Evolutionary conservation across 176 grass and related monocot species (phyloP).

Genomic region (Pontederia crassipes): DNA sequence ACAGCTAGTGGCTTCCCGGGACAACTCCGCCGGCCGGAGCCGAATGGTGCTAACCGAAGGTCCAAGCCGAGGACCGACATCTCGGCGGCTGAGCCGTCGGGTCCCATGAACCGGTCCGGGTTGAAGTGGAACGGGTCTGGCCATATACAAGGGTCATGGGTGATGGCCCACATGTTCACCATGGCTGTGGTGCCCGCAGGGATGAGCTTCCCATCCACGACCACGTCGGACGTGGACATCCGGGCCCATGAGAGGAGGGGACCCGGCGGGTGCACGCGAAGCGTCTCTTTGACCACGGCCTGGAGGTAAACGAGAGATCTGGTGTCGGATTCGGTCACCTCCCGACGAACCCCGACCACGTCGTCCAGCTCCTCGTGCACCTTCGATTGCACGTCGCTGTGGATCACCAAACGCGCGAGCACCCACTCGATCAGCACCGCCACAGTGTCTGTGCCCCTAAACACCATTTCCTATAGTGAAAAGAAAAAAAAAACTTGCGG

Average conservation of each 20-base stretch:
- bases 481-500: not conserved
- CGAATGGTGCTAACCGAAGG: constrained; percentile 71
- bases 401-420: constrained; percentile 60
- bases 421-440: constrained; percentile 94
- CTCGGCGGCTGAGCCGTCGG: not conserved
- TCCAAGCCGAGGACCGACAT: constrained; percentile 48
- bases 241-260: constrained; percentile 92
- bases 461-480: constrained; percentile 71
- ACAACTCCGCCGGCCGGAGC: constrained; percentile 59
- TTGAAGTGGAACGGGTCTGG: constrained; percentile 34
- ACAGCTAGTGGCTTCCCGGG: constrained; percentile 78
- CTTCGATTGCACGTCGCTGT: constrained; percentile 53
- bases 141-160: constrained; percentile 63
- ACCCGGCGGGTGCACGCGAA: constrained; percentile 74
- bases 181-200: constrained; percentile 76
- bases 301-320: constrained; percentile 47
- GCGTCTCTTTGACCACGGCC: constrained; percentile 78
- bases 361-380: constrained; percentile 68
- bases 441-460: constrained; percentile 84
- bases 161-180: constrained; percentile 99
- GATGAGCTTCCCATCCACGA: constrained; percentile 40
- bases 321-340: constrained; percentile 35
- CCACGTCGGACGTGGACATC: constrained; percentile 54
- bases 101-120: constrained; percentile 35
- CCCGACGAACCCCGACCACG: constrained; percentile 22